These are phyloP conservation scores for Phyllosticta citrichinensis DNA, from an alignment of 2,329 filamentous ascomycete species.

Conservation along the genomic window DNA sequence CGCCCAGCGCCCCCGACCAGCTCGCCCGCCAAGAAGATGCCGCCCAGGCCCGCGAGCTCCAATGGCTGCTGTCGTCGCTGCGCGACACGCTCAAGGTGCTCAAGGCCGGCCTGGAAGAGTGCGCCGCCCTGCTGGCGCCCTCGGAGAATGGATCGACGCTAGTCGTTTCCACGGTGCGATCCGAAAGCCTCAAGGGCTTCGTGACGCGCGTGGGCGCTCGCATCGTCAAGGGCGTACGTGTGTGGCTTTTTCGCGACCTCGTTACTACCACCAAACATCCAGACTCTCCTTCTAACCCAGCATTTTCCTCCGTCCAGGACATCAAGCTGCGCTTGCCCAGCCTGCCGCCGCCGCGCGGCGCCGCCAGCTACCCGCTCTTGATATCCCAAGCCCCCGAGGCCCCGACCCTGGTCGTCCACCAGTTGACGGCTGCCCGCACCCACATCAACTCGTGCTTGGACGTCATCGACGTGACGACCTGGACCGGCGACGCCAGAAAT, in stretches of 20 bases:
- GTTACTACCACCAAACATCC: background rate
- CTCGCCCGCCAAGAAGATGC: constrained; percentile 43
- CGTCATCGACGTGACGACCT: constrained; percentile 66
- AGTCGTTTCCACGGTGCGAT: constrained; percentile 75
- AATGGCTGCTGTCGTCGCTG: constrained; percentile 53
- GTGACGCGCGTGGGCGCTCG: constrained; percentile 84
- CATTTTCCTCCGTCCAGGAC: constrained; percentile 39
- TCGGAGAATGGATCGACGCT: constrained; percentile 79
- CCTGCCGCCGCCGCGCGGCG: constrained; percentile 45
- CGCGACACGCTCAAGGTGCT: constrained; percentile 52
- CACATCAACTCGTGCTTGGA: constrained; percentile 76
- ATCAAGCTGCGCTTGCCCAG: constrained; percentile 69
- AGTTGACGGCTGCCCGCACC: constrained; percentile 62
- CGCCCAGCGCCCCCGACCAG: constrained; percentile 42
- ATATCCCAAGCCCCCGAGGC: constrained; percentile 44
- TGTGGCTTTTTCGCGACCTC: background rate
- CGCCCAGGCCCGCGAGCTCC: constrained; percentile 48
- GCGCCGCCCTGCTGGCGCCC: constrained; percentile 75
- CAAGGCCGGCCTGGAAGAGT: constrained; percentile 72
- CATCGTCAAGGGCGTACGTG: constrained; percentile 76
- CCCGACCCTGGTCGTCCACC: constrained; percentile 52
- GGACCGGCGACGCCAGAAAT: constrained; percentile 55
- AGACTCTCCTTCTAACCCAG: background rate
- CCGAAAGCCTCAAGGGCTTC: constrained; percentile 84
- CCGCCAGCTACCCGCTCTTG: constrained; percentile 40